Percentiles rank a stretch among this genome's conserved stretches.
Conservation (phyloP, 2,329 filamentous ascomycete genomes). For the Pyricularia sp. region DNA sequence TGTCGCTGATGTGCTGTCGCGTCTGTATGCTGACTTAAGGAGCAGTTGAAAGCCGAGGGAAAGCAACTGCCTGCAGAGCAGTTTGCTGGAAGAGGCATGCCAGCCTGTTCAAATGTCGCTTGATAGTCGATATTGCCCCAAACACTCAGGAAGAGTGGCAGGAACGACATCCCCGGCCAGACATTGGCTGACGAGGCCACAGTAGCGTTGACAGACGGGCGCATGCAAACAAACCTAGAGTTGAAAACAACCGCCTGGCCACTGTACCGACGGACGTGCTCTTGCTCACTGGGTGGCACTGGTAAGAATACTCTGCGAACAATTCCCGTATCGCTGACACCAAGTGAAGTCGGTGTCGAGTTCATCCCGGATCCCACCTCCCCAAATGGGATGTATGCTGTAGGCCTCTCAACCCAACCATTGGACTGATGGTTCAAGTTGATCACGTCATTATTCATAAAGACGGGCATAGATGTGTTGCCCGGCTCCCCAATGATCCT, state of each 20-base stretch:
- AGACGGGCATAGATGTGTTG: slow-evolving; percentile 7
- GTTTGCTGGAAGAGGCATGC: slow-evolving; percentile 7
- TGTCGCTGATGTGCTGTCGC: not conserved
- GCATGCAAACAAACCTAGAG: slow-evolving; percentile 7
- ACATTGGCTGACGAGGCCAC: not conserved
- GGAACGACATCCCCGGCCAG: not conserved
- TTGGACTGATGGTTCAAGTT: slow-evolving; percentile 4
- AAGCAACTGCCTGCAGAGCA: slow-evolving; percentile 8
- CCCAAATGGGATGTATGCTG: slow-evolving; percentile 9
- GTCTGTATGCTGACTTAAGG: slow-evolving; percentile 6
- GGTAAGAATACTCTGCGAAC: slow-evolving; percentile 10
- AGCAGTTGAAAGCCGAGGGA: slow-evolving; percentile 10
- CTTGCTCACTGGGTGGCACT: slow-evolving; percentile 6
- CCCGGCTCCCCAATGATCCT: slow-evolving; percentile 6
- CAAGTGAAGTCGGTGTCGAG: slow-evolving; percentile 4
- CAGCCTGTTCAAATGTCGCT: slow-evolving; percentile 7
- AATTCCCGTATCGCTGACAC: slow-evolving; percentile 12
- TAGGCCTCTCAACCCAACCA: slow-evolving; percentile 6
- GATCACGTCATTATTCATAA: slow-evolving; percentile 6
- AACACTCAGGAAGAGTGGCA: slow-evolving; percentile 3
- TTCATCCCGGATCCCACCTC: slow-evolving; percentile 5
- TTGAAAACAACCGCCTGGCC: slow-evolving; percentile 9
- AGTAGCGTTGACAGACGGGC: slow-evolving; percentile 5
- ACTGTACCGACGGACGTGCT: slow-evolving; percentile 7
- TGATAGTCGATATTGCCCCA: slow-evolving; percentile 10